Evolutionary conservation across 2,329 filamentous ascomycete genomes (phyloP), one percentile per base, ranked within the genome.

Genomic region (Aspergillus sp.): DNA sequence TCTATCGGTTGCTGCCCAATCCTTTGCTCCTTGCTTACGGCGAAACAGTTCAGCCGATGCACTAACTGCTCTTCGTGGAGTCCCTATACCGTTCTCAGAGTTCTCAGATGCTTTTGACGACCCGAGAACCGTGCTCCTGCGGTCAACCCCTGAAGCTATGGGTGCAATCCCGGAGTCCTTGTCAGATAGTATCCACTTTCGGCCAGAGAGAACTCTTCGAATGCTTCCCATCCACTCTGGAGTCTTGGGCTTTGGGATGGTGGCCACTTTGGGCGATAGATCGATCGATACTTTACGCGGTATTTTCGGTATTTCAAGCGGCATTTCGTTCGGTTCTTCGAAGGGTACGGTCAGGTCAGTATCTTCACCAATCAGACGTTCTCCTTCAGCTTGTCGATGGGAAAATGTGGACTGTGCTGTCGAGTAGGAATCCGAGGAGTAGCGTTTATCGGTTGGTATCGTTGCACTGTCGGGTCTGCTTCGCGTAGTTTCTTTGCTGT

Each of bases 151-250:
- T 6, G 61, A 65, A 4, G 57, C 59, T 1, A 52, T 38, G 2
- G 49, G 47, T 1, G 54, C 53, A 6, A 49, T 46, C 27, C 43
- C 49, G 9, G 48, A 33, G 10, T 57, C 53, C 31, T 42, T 34
- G 19, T 50, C 44, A 27, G 43, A 40, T 39, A 50, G 49, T 35
- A 57, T 53, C 42, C 52, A 53, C 54, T 53, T 58, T 55, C 51
- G 64, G 45, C 67, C 61, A 5, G 75, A 75, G 33, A 88, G 79
- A 8, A 83, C 83, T 32, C 83, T 76, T 12, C 79, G 75, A 13
- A 90, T 63, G 38, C 81, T 86, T 19, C 85, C 85, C 8, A 90
- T 69, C 82, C 84, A 88, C 26, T 77, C 77, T 67, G 67, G 83
- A 76, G 59, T 79, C 79, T 13, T 82, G 74, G 54, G 52, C 40